Evolutionary conservation across 2,329 filamentous ascomycete species (phyloP).

Genomic region (Pseudogymnoascus sp.): DNA sequence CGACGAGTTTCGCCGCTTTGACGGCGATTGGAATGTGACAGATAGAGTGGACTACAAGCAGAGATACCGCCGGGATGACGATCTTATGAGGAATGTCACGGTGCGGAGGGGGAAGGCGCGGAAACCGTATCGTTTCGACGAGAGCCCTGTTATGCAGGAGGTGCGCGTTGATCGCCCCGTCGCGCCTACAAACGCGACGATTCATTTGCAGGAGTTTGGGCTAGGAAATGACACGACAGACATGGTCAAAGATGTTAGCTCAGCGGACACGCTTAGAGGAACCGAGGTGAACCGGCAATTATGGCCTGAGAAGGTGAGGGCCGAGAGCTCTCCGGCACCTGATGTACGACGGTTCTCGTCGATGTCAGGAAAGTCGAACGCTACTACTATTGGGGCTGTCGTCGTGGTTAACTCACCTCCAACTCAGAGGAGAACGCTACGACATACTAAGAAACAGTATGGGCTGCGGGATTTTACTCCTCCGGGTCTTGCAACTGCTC

Average conservation of each 20-base stretch:
- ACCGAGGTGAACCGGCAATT: neutral
- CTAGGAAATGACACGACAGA: constrained; percentile 38
- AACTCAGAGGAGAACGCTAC: constrained; percentile 44
- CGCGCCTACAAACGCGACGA: constrained; percentile 43
- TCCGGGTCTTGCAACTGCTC: constrained; percentile 19
- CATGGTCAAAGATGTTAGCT: constrained; percentile 5
- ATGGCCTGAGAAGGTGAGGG: constrained; percentile 13
- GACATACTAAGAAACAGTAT: constrained; percentile 51
- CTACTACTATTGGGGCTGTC: constrained; percentile 50
- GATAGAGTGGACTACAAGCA: constrained; percentile 27
- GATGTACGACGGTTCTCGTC: constrained; percentile 43
- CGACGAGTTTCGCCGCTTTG: constrained; percentile 31
- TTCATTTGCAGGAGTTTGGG: constrained; percentile 33
- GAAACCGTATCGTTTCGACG: constrained; percentile 16
- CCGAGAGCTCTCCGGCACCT: constrained; percentile 21
- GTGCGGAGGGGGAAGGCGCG: constrained; percentile 36
- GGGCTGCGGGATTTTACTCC: constrained; percentile 39
- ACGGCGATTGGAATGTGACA: constrained; percentile 46
- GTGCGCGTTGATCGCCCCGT: constrained; percentile 40
- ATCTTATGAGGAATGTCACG: constrained; percentile 44
- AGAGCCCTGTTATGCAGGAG: constrained; percentile 29
- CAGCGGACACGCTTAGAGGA: neutral
- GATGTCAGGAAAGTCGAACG: constrained; percentile 45
- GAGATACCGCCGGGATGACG: constrained; percentile 37
- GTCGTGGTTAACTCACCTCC: constrained; percentile 44